phyloP scores from a whole-genome alignment of 169 alveolate genomes.

The Theileria sp. region DNA sequence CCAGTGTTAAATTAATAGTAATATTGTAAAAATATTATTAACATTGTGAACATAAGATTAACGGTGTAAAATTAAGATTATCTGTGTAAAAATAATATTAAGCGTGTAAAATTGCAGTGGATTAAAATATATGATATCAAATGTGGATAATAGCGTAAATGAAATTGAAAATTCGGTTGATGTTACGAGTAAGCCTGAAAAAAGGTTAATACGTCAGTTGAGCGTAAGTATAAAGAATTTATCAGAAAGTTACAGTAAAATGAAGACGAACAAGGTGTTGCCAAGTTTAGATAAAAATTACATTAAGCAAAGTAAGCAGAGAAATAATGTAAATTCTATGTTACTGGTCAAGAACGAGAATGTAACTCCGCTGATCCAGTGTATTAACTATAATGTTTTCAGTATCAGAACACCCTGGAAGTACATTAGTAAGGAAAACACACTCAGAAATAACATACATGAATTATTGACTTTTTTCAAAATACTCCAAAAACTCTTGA shows the following conservation, averaged over 20 bases:
- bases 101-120: not conserved
- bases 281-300: not conserved
- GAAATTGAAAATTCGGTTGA: not conserved
- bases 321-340: not conserved
- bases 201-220: constrained; percentile 2
- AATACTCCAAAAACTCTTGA: constrained; percentile 67
- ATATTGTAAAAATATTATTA: too few relatives aligned
- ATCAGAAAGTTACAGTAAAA: not conserved
- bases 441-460: constrained; percentile 70
- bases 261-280: not conserved
- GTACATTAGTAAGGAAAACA: constrained; percentile 70
- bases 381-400: constrained; percentile 54
- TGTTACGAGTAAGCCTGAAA: not conserved
- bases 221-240: constrained; percentile 1
- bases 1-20: too few relatives aligned
- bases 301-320: not conserved
- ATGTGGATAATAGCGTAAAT: not conserved
- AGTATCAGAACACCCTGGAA: constrained; percentile 80
- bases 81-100: too few relatives aligned
- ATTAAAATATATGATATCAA: not conserved
- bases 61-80: too few relatives aligned
- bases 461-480: constrained; percentile 67
- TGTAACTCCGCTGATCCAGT: constrained; percentile 54
- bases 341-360: constrained; percentile 9
- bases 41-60: too few relatives aligned